These are phyloP conservation scores for Delonix regia DNA, from an alignment of 306 rosid genomes.

Conservation along the genomic window DNA sequence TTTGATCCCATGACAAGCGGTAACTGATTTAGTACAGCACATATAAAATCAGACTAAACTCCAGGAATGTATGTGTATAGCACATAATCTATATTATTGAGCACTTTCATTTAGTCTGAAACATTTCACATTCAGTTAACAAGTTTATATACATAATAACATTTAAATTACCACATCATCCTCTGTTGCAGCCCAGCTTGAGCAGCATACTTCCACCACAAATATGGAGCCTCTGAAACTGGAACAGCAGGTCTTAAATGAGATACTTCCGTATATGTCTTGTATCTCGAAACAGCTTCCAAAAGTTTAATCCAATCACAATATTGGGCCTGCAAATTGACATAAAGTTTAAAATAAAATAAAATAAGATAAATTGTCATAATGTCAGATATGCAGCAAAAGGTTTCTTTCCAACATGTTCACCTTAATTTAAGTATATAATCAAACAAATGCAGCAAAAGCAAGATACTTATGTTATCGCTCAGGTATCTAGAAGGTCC, in stretches of 20 bases:
- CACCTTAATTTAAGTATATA: too few species aligned
- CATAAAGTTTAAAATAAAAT: constrained; percentile 8
- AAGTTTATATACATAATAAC: not conserved
- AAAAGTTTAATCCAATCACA: constrained; percentile 64
- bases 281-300: constrained; percentile 87
- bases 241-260: constrained; percentile 81
- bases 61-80: constrained; percentile 10
- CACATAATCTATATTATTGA: constrained; percentile 17
- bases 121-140: not conserved
- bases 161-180: constrained; percentile 70
- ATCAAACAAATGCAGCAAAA: too few species aligned
- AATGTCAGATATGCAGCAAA: too few species aligned
- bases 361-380: not conserved
- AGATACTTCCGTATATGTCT: constrained; percentile 72
- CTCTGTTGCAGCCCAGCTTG: constrained; percentile 81
- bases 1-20: constrained; percentile 92
- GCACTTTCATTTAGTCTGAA: not conserved
- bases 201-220: constrained; percentile 95
- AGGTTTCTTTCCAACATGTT: too few species aligned
- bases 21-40: constrained; percentile 60
- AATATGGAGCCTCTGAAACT: constrained; percentile 56
- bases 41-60: constrained; percentile 39
- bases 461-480: too few species aligned
- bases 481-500: too few species aligned
- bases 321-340: constrained; percentile 73